A percentile compares a stretch with the other conserved stretches of the same genome.
These are phyloP conservation scores for Cordyceps pruinosa DNA, from an alignment of 2,329 filamentous ascomycete species.

Conservation along the genomic window DNA sequence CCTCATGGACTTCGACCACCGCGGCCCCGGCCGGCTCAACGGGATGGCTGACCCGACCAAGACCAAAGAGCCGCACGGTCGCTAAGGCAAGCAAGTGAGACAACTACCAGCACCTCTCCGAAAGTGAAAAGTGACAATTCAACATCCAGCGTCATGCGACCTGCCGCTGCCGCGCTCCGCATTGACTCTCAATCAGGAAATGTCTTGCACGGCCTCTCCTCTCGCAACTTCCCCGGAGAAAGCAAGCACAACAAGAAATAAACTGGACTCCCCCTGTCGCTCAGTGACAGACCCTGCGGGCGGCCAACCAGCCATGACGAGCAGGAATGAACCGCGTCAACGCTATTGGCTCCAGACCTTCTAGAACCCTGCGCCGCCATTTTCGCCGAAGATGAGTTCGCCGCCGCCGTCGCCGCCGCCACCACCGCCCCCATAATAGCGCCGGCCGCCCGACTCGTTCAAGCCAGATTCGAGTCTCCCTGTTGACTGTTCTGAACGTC, in stretches of 20 bases:
- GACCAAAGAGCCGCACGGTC: neutral
- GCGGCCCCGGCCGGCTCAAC: neutral
- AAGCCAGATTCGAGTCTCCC: neutral
- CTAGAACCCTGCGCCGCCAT: constrained; percentile 6
- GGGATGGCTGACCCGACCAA: neutral
- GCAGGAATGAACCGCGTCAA: neutral
- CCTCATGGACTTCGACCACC: too few relatives aligned
- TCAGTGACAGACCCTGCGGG: neutral
- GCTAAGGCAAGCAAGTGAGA: neutral
- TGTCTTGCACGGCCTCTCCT: neutral
- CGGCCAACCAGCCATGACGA: too few relatives aligned
- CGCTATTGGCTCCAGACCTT: neutral
- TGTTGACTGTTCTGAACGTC: neutral
- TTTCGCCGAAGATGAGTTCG: neutral
- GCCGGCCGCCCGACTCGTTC: neutral
- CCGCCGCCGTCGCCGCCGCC: neutral
- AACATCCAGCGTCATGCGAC: too few relatives aligned
- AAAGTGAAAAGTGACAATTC: neutral
- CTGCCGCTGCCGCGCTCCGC: neutral
- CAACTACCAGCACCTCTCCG: too few relatives aligned
- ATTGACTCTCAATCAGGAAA: constrained; percentile 1
- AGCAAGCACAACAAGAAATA: neutral
- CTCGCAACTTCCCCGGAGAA: neutral
- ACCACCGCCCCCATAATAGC: neutral
- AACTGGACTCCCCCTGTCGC: neutral